phyloP scores from a whole-genome alignment of 108 stramenopile genomes.

The Mayamaea pseudoterrestris region DNA sequence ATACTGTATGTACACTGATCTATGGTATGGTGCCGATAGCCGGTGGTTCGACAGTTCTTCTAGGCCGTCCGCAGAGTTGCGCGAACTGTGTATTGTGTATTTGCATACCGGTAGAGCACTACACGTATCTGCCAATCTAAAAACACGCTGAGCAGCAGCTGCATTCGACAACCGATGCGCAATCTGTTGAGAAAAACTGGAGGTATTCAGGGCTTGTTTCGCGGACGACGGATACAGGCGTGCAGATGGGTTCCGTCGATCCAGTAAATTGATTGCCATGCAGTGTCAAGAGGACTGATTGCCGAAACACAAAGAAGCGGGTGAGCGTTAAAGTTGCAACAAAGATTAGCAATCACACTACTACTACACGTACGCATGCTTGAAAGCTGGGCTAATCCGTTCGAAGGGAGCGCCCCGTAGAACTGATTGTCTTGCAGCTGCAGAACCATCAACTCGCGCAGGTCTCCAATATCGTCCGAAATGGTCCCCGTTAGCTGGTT shows the following conservation, averaged over 20 bases:
- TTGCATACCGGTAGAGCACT: no score
- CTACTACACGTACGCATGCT: slow-evolving; percentile 14
- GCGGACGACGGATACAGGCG: slow-evolving; percentile 11
- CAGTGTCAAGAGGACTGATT: slow-evolving; percentile 16
- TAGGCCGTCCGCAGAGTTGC: no score
- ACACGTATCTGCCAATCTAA: no score
- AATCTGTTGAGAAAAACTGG: slow-evolving; percentile 6
- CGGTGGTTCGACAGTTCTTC: no score
- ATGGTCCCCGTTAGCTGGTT: slow-evolving; percentile 23
- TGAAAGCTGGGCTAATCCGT: slow-evolving; percentile 10
- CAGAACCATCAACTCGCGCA: slow-evolving; percentile 20
- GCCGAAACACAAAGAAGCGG: neutral
- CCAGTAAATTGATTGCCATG: slow-evolving; percentile 21
- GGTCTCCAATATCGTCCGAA: slow-evolving; percentile 11
- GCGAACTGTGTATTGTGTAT: no score
- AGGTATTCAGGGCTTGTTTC: slow-evolving; percentile 1
- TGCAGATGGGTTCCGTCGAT: slow-evolving; percentile 18
- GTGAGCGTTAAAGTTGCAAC: neutral
- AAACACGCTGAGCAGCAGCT: slow-evolving; percentile 5
- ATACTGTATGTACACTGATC: no score
- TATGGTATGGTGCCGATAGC: no score
- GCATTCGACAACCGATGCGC: neutral
- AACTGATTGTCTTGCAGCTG: slow-evolving; percentile 47
- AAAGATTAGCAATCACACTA: neutral
- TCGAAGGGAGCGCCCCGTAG: slow-evolving; percentile 29